Evolutionary conservation across 306 rosid species (phyloP), one percentile per base, ranked within the genome.

Genomic region (Astragalus membranaceus): DNA sequence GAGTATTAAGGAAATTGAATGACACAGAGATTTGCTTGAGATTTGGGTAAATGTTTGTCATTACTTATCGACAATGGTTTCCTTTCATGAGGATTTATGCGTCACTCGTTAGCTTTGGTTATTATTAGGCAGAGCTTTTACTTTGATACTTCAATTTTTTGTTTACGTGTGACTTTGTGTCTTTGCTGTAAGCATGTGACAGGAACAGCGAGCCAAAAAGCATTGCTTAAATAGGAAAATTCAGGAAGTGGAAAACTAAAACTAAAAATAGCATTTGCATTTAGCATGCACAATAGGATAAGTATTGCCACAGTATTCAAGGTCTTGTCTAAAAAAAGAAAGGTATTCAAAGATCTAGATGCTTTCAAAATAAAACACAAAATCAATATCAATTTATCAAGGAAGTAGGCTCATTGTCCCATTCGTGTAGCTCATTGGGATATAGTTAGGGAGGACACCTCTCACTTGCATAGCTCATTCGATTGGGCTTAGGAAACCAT

Each of bases 31-130:
- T 43, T 64, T 23, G 41, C 41, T 63, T 32, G 10, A 29, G 46
- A 60, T 37, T 39, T 61, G 67, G 50, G 67, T 61, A 10, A 61
- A 36, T 36, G 41, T 60, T 59, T 14, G 75, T 41, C 49, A 16
- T 74, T 46, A 10, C 71, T 80, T 72, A 43, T 1, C 14, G 3
- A 11, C 56, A 51, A 48, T 73, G 82, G 72, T 70, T 79, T 47
- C 32, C 16, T 61, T n/a, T 44, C 23, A 13, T 14, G 41, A 53
- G 26, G 37, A 23, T 43, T 41, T 13, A n/a, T 14, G 41, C 2
- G 51, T 49, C 1, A 33, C 16, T 51, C 8, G 47, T 12, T 33
- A 61, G 62, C 59, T 76, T 69, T 58, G 59, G 20, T 67, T 3
- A 29, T 14, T 33, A 4, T 48, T 35, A 1, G 32, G 16, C 14